A percentile compares a stretch with the other conserved stretches of the same genome.
Evolutionary conservation across 176 grass and related monocot genomes (phyloP).

Genomic region (Avena insularis): DNA sequence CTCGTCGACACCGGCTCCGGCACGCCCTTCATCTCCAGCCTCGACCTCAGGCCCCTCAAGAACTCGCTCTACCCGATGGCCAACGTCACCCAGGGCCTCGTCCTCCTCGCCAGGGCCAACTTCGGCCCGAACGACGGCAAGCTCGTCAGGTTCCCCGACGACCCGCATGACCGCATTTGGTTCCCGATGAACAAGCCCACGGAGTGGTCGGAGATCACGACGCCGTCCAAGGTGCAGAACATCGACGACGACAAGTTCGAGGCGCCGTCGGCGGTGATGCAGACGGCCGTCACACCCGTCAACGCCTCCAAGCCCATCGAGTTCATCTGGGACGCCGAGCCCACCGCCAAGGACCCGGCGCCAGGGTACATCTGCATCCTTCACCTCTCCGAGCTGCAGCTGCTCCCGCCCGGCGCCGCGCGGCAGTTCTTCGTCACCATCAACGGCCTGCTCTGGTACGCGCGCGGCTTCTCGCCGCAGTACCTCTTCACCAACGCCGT

Average conservation of each 20-base stretch:
- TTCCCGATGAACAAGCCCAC: slow-evolving; percentile 36
- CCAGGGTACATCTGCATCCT: slow-evolving; percentile 19
- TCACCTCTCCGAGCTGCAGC: slow-evolving; percentile 49
- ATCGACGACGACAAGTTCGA: background rate
- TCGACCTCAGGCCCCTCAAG: slow-evolving; percentile 54
- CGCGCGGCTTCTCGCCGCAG: background rate
- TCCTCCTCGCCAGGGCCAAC: slow-evolving; percentile 30
- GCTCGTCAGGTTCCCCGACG: background rate
- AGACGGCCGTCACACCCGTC: slow-evolving; percentile 38
- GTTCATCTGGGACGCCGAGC: background rate
- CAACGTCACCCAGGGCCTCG: slow-evolving; percentile 22
- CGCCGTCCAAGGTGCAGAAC: background rate
- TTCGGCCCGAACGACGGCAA: background rate
- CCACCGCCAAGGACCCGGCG: background rate
- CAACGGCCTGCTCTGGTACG: background rate
- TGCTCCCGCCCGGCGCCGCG: slow-evolving; percentile 10
- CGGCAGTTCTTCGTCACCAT: slow-evolving; percentile 46
- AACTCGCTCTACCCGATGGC: slow-evolving; percentile 1
- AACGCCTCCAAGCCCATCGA: background rate
- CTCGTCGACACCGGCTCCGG: slow-evolving; percentile 46
- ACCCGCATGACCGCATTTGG: background rate
- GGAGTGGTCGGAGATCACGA: slow-evolving; percentile 30
- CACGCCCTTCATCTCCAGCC: slow-evolving; percentile 55
- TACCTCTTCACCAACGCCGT: background rate
- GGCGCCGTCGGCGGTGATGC: slow-evolving; percentile 49